Base-by-base conservation (phyloP, 208 protist genomes). In the Wallacemonas sp. region DNA sequence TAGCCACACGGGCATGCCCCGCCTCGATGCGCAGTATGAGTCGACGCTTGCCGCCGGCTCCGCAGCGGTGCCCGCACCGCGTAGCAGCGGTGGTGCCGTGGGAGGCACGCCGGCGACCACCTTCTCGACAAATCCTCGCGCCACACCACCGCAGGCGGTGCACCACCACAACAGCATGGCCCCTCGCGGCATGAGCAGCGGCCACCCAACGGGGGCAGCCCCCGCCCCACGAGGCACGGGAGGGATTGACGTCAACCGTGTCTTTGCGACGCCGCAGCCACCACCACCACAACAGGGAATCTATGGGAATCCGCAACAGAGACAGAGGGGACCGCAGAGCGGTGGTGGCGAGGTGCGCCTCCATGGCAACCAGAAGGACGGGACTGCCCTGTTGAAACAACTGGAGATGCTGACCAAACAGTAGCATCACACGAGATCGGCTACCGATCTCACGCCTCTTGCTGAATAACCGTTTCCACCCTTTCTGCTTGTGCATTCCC, bases 1-100 rank as follows among this genome's bases (percentile, higher is more conserved):
- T 1, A 45, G 71, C 48, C 69, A 75, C 52, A 70, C 76, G n/a
- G 72, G 71, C 16, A 73, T 75, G 32, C 71, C 76, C 1, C 64
- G 68, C 41, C 49, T 62, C 28, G 62, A 67, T 29, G 48, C 62
- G 5, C 20, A 39, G 23, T n/a, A 55, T 8, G 62, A 67, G 36
- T n/a, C 28, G 16, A n/a, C 23, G 26, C 41, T 10, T 31, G 23
- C 1, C 39, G 41, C 1, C 22, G 10, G 39, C 38, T 18, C 12
- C 57, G 25, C 0, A 36, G 18, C 4, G 18, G 10, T 55, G 8
- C 48, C 48, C 23, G 48, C 48, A n/a, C 48, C 48, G 23, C 48
- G 48, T n/a, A 55, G 48, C 48, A 33, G 22, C 22, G 48, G 10
- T 7, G 14, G 10, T 7, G 36, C 10, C 36, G 14, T 7, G 10